These are phyloP conservation scores for Penicillium antarcticum DNA, from an alignment of 495 filamentous ascomycete genomes.

Conservation along the genomic window DNA sequence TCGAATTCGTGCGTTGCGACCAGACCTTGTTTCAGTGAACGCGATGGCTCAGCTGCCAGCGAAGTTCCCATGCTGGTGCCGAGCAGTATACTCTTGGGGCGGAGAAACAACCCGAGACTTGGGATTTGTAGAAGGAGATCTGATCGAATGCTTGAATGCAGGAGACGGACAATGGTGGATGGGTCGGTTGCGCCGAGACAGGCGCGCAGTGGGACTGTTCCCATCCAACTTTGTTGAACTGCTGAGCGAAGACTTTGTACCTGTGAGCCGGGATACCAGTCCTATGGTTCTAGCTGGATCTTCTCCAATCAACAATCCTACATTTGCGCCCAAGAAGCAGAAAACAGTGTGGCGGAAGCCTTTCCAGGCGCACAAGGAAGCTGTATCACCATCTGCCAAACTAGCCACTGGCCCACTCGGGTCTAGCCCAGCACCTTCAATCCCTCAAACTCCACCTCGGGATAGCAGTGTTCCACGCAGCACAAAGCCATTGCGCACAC, in stretches of 20 bases:
- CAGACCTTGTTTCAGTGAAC: background rate
- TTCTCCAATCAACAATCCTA: constrained; percentile 44
- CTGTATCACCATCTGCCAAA: constrained; percentile 42
- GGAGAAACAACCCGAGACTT: constrained; percentile 94
- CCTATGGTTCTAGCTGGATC: constrained; percentile 50
- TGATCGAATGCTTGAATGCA: constrained; percentile 97
- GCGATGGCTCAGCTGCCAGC: constrained; percentile 68
- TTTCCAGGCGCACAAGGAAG: constrained; percentile 54
- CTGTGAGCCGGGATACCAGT: constrained; percentile 72
- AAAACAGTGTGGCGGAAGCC: constrained; percentile 51
- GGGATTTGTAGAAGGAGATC: constrained; percentile 93
- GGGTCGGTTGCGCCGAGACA: constrained; percentile 81
- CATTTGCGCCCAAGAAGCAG: constrained; percentile 47
- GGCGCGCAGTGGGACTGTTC: constrained; percentile 83
- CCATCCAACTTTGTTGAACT: constrained; percentile 97
- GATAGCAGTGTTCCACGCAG: constrained; percentile 33
- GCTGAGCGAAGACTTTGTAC: constrained; percentile 77
- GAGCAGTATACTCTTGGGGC: constrained; percentile 94
- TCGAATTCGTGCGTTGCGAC: background rate
- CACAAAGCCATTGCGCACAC: constrained; percentile 38
- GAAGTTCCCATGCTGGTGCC: constrained; percentile 93
- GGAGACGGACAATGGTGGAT: constrained; percentile 99
- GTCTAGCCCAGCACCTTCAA: constrained; percentile 31
- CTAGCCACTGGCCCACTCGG: constrained; percentile 26
- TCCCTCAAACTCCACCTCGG: constrained; percentile 49